Evolutionary conservation across 108 stramenopile genomes (phyloP).

Genomic region (Pseudonitzschia pungens): DNA sequence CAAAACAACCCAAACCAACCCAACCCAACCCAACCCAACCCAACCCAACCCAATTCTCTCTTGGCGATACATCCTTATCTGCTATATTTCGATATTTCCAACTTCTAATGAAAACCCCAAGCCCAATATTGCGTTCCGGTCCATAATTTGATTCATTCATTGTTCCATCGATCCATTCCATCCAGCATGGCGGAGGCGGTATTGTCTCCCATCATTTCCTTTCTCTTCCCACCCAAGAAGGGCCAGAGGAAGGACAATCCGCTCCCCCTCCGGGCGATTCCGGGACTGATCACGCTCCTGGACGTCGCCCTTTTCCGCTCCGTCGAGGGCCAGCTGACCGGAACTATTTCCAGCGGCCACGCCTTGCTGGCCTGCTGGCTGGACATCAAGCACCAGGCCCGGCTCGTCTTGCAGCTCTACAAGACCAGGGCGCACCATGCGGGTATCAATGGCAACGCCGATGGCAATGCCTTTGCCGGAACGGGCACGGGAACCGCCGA

Average conservation of each 20-base stretch:
- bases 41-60: too few species aligned
- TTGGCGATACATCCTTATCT: too few species aligned
- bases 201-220: conserved; percentile 16
- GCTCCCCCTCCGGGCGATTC: conserved; percentile 44
- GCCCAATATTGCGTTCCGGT: background rate
- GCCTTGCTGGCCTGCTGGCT: conserved; percentile 54
- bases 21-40: too few species aligned
- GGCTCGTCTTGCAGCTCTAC: conserved; percentile 28
- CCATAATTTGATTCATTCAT: too few species aligned
- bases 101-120: too few species aligned
- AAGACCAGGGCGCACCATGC: too few species aligned
- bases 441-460: too few species aligned
- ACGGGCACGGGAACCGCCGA: too few species aligned
- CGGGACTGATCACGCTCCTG: conserved; percentile 75
- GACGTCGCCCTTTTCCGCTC: conserved; percentile 73
- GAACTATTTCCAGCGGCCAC: conserved; percentile 59
- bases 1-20: too few species aligned
- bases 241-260: conserved; percentile 36
- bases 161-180: too few species aligned
- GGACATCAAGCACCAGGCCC: conserved; percentile 50
- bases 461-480: too few species aligned
- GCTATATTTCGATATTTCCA: too few species aligned
- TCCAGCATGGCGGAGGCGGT: conserved; percentile 5
- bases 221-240: conserved; percentile 24
- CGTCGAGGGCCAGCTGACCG: conserved; percentile 72